Percentiles rank a stretch among this genome's conserved stretches.
These are phyloP conservation scores for Acaromyces ingoldii DNA, from an alignment of 1,284 basidiomycete genomes.

Conservation along the genomic window DNA sequence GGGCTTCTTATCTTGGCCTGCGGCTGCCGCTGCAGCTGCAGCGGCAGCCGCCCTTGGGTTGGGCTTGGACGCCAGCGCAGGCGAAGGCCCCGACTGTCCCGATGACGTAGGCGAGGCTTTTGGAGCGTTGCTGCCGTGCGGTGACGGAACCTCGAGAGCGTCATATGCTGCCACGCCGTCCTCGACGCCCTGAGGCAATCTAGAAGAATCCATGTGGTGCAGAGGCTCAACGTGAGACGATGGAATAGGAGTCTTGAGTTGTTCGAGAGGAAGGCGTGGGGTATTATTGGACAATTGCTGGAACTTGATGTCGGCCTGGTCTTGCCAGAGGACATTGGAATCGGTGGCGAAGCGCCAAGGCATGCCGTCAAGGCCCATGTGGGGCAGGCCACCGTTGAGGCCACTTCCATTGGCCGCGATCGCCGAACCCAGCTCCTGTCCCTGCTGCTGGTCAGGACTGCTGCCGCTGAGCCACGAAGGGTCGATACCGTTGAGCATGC, in stretches of 20 bases:
- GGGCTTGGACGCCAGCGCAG: not conserved
- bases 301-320: too few species aligned
- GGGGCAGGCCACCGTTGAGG: not conserved
- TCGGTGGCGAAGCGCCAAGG: not conserved
- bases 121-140: conserved; percentile 14
- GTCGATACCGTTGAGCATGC: conserved; percentile 62
- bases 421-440: not conserved
- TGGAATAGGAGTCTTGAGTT: too few species aligned
- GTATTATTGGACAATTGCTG: too few species aligned
- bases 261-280: too few species aligned
- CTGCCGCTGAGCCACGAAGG: conserved; percentile 11
- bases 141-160: conserved; percentile 36
- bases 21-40: conserved; percentile 20
- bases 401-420: not conserved
- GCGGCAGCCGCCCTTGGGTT: conserved; percentile 8
- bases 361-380: conserved; percentile 5
- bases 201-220: not conserved
- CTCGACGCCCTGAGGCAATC: not conserved
- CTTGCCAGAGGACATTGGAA: not conserved
- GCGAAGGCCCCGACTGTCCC: too few species aligned
- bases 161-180: conserved; percentile 7
- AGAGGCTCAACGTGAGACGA: not conserved
- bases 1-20: conserved; percentile 18
- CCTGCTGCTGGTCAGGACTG: not conserved
- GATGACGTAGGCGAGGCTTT: not conserved